Evolutionary conservation across 2,329 filamentous ascomycete species (phyloP).

Genomic region (Leptographium wingfieldii): DNA sequence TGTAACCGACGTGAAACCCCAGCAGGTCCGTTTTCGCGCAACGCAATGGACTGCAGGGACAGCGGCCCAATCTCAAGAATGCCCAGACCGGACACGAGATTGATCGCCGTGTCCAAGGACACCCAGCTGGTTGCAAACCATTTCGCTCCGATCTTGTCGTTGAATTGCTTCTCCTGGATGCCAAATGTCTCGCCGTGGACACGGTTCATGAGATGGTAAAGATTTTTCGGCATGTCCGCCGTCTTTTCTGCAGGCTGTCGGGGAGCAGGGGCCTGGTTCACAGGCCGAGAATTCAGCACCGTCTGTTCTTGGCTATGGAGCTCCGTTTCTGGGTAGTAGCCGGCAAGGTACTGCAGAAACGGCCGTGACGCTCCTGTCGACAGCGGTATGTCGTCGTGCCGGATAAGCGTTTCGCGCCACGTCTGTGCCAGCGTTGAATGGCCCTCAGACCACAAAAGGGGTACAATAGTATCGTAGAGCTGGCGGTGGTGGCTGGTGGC

Average conservation of each 20-base stretch:
- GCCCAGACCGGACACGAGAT: slow-evolving; percentile 56
- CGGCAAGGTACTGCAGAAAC: slow-evolving; percentile 34
- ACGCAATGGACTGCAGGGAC: slow-evolving; percentile 64
- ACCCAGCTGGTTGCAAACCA: slow-evolving; percentile 67
- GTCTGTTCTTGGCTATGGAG: slow-evolving; percentile 26
- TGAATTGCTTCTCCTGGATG: slow-evolving; percentile 35
- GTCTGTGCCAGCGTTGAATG: slow-evolving; percentile 27
- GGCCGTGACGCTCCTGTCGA: slow-evolving; percentile 25
- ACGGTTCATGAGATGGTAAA: slow-evolving; percentile 16
- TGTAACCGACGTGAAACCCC: slow-evolving; percentile 46
- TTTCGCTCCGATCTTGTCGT: slow-evolving; percentile 61
- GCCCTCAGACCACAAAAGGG: slow-evolving; percentile 35
- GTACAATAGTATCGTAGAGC: slow-evolving; percentile 40
- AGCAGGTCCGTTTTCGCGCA: slow-evolving; percentile 41
- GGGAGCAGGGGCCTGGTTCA: not conserved
- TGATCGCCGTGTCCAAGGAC: slow-evolving; percentile 58
- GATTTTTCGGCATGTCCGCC: slow-evolving; percentile 2
- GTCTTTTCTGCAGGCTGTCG: not conserved
- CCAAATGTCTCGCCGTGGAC: slow-evolving; percentile 26
- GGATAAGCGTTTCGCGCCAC: slow-evolving; percentile 34
- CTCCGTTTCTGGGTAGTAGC: slow-evolving; percentile 29
- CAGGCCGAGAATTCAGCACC: slow-evolving; percentile 5
- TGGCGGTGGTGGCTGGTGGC: slow-evolving; percentile 26
- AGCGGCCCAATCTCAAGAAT: slow-evolving; percentile 60
- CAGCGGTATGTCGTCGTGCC: slow-evolving; percentile 28